Percentiles rank a stretch among this genome's conserved stretches.
Conservation (phyloP, 805 yeast genomes). For the Lipomyces yamadae region DNA sequence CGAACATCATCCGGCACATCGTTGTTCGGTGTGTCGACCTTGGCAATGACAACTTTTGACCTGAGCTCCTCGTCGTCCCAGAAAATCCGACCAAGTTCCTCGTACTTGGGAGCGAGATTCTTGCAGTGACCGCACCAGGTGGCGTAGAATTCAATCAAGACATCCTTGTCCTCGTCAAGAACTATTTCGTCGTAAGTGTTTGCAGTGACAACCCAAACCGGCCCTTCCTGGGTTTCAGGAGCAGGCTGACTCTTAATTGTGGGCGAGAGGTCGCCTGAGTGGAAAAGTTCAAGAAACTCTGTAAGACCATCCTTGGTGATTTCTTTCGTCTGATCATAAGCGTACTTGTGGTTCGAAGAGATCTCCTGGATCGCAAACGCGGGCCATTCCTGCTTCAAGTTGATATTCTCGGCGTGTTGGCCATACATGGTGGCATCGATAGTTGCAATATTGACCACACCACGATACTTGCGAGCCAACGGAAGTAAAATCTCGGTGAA, state of each 20-base stretch:
- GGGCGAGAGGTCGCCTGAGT: constrained; percentile 69
- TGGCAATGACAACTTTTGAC: constrained; percentile 72
- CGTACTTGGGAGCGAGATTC: constrained; percentile 84
- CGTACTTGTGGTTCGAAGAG: constrained; percentile 71
- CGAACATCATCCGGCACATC: constrained; percentile 77
- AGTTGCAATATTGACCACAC: constrained; percentile 84
- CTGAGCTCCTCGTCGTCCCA: constrained; percentile 55
- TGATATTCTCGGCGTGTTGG: constrained; percentile 82
- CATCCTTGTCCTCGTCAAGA: constrained; percentile 65
- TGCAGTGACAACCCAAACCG: constrained; percentile 77
- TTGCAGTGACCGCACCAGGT: constrained; percentile 98
- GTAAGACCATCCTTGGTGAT: constrained; percentile 60
- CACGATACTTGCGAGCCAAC: constrained; percentile 76
- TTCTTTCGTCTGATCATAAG: constrained; percentile 63
- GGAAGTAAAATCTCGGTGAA: constrained; percentile 58
- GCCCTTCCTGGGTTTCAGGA: constrained; percentile 79
- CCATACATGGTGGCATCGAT: constrained; percentile 81
- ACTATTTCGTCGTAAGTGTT: constrained; percentile 76
- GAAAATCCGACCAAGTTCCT: constrained; percentile 78
- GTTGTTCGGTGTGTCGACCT: constrained; percentile 86
- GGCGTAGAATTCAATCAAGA: constrained; percentile 75
- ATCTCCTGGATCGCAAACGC: constrained; percentile 85
- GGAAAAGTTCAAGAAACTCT: constrained; percentile 65
- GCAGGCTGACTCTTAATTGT: constrained; percentile 82
- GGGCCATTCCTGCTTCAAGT: constrained; percentile 86